Evolutionary conservation across 2,329 filamentous ascomycete species (phyloP).

Genomic region (Fusarium sulawesiense): DNA sequence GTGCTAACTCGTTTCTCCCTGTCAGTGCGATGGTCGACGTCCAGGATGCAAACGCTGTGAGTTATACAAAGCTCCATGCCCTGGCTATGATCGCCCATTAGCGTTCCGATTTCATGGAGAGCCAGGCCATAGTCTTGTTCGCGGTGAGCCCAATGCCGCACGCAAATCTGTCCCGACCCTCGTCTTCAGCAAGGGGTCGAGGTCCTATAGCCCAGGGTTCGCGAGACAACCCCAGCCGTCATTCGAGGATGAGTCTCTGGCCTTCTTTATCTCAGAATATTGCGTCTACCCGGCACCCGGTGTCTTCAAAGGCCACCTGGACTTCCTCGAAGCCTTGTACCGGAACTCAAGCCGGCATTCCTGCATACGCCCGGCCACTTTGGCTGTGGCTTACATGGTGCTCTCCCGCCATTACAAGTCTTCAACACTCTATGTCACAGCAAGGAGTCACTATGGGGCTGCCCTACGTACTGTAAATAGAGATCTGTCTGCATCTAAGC

Average conservation of each 20-base stretch:
- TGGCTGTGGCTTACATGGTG: slow-evolving; percentile 25
- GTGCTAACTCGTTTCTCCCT: neutral
- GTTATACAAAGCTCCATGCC: slow-evolving; percentile 30
- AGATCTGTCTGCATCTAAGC: slow-evolving; percentile 22
- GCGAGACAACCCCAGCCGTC: slow-evolving; percentile 32
- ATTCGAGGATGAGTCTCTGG: slow-evolving; percentile 30
- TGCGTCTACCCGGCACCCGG: slow-evolving; percentile 16
- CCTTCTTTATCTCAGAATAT: slow-evolving; percentile 28
- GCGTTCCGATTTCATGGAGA: slow-evolving; percentile 33
- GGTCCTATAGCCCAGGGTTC: neutral
- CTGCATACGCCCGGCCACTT: slow-evolving; percentile 27
- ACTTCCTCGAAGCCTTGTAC: slow-evolving; percentile 29
- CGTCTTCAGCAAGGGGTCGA: slow-evolving; percentile 1
- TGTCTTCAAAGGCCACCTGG: slow-evolving; percentile 22
- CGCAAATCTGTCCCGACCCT: slow-evolving; percentile 2
- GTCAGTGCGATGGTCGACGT: slow-evolving; percentile 30
- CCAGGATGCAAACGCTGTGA: slow-evolving; percentile 34
- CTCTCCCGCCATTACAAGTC: slow-evolving; percentile 36
- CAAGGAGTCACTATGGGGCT: slow-evolving; percentile 23
- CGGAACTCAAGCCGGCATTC: slow-evolving; percentile 10
- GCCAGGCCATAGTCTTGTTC: slow-evolving; percentile 25
- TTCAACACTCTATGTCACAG: slow-evolving; percentile 28
- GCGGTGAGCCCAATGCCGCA: neutral
- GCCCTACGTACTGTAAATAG: slow-evolving; percentile 26
- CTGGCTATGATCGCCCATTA: slow-evolving; percentile 34